Percentiles rank a stretch among this genome's conserved stretches.
These are phyloP conservation scores for Skeletonema grethae DNA, from an alignment of 108 stramenopile species.

Conservation along the genomic window DNA sequence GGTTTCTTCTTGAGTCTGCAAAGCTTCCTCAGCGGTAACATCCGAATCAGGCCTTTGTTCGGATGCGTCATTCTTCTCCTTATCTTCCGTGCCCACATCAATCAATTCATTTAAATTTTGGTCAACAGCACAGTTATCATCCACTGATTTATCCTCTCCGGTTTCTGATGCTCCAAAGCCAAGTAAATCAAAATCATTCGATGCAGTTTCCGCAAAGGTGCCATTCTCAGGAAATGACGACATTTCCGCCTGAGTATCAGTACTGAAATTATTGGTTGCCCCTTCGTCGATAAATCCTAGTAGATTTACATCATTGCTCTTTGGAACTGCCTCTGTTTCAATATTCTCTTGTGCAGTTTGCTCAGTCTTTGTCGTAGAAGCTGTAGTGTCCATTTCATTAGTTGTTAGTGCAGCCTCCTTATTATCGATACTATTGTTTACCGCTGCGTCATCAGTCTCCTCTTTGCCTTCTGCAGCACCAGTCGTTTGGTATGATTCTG, in stretches of 20 bases:
- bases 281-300: not conserved
- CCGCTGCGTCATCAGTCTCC: too few relatives aligned
- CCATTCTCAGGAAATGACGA: not conserved
- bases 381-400: not conserved
- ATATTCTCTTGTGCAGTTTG: not conserved
- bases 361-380: not conserved
- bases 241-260: not conserved
- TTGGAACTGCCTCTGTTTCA: not conserved
- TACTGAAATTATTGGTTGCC: not conserved
- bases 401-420: not conserved
- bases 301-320: not conserved
- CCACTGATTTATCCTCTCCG: not conserved
- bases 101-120: not conserved
- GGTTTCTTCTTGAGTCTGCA: not conserved
- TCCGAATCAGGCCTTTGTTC: not conserved
- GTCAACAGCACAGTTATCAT: not conserved
- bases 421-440: not conserved
- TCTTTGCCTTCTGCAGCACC: too few relatives aligned
- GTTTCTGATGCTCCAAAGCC: not conserved
- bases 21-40: not conserved
- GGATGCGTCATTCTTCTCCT: not conserved
- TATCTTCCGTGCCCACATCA: not conserved
- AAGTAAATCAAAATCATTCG: slow-evolving; percentile 6
- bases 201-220: not conserved
- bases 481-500: too few relatives aligned